Evolutionary conservation across 1,139 yeast species (phyloP), one percentile per base, ranked within the genome.

Genomic region (Nakaseomyces kungkrabaensis): DNA sequence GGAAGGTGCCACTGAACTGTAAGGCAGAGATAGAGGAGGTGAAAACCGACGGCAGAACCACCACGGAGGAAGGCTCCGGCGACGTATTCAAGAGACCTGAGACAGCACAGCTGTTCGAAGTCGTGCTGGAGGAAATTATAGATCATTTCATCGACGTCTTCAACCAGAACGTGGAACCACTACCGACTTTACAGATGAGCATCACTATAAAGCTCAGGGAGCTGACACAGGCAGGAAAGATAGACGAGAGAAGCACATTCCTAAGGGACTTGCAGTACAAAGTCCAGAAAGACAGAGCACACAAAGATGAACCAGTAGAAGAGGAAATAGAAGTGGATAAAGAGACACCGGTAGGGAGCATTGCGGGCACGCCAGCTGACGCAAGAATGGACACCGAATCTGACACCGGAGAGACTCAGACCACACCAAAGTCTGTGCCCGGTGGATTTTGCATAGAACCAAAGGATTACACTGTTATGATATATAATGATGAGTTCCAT

Each of bases 401-500:
- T 9, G 42, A 38, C 24, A 38, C 29, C 4, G 31, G 13, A 7
- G 42, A 38, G 7, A 26, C 31, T 10, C 40, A 37, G 5, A 7
- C 40, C 6, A 13, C 25, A 5, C 7, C 31, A 9, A 38, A 26
- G 36, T 34, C 50, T 13, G 41, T 48, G 11, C 33, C 52, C 10
- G 25, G 33, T 24, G 22, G 26, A 4, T 41, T 27, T 41, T 29
- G 34, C 34, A 32, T 42, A 7, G 54, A 52, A 10, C 50, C 53
- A 41, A 56, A 55, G 11, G 61, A 68, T 38, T 79, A 77, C 71
- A 68, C 70, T 46, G 70, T 81, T 34, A 63, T 82, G 25, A 68
- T 84, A 24, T 85, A 89, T 84, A 85, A 85, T 62, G 94, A 85
- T 59, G 92, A 85, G 59, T 73, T 71, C 55, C 92, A 85, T 60